phyloP scores from a whole-genome alignment of 495 filamentous ascomycete species.

The Aspergillus cristatus region DNA sequence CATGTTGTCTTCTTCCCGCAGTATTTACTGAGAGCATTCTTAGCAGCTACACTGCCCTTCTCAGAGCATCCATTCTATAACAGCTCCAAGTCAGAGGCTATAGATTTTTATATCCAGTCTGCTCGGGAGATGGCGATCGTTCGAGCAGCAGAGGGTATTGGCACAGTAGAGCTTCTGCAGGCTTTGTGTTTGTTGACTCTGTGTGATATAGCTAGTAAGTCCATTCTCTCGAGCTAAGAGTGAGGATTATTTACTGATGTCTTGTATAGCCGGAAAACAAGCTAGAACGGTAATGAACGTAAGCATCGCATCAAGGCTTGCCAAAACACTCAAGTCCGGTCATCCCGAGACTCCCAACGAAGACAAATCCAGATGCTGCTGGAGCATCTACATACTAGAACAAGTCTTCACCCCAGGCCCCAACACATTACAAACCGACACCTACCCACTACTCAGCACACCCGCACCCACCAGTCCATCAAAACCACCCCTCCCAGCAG shows the following conservation, averaged over 20 bases:
- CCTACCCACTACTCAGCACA: background rate
- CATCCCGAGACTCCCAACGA: background rate
- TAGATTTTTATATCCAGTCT: conserved; percentile 4
- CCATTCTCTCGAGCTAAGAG: too few species aligned
- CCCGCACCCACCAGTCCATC: conserved; percentile 3
- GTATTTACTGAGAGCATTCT: conserved; percentile 3
- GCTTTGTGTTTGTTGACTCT: conserved; percentile 4
- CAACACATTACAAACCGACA: background rate
- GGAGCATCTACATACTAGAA: conserved; percentile 7
- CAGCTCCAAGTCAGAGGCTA: background rate
- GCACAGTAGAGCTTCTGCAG: background rate
- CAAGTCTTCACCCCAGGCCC: background rate
- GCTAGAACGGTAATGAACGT: conserved; percentile 4
- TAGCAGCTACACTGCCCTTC: conserved; percentile 2
- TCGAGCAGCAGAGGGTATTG: conserved; percentile 1
- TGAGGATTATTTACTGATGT: background rate
- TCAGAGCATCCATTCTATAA: conserved; percentile 1
- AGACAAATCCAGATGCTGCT: conserved; percentile 2
- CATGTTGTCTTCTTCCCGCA: background rate
- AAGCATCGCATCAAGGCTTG: conserved; percentile 1
- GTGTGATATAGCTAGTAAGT: conserved; percentile 1
- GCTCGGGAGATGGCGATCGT: background rate
- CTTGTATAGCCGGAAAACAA: background rate
- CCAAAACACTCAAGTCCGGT: background rate
- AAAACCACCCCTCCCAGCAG: background rate